A percentile compares a stretch with the other conserved stretches of the same genome.
Conservation (phyloP, 768 basidiomycete genomes). For the Lactarius trivialis region DNA sequence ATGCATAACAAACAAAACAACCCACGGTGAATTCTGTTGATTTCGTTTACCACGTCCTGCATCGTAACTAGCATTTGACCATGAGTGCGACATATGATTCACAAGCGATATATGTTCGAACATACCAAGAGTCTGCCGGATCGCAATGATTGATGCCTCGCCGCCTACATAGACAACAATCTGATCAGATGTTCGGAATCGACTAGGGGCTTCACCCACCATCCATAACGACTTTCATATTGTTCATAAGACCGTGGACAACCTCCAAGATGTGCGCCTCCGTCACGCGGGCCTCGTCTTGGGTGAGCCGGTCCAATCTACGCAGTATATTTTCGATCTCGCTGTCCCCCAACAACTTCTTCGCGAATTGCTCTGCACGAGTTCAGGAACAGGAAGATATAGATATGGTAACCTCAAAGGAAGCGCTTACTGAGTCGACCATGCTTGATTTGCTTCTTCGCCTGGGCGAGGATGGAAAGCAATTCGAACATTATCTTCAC, state of each 20-base stretch:
- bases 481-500: not conserved
- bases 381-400: not conserved
- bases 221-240: not conserved
- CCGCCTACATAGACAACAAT: not conserved
- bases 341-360: not conserved
- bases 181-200: not conserved
- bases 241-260: not conserved
- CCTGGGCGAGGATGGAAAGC: not conserved
- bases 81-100: no score
- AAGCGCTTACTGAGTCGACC: not conserved
- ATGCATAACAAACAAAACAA: not conserved
- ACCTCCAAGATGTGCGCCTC: not conserved
- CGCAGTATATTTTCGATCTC: not conserved
- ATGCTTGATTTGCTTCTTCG: not conserved
- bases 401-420: not conserved
- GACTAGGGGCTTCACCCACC: not conserved
- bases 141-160: not conserved
- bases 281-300: not conserved
- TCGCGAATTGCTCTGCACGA: not conserved
- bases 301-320: not conserved
- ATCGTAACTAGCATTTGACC: not conserved
- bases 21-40: not conserved
- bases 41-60: not conserved
- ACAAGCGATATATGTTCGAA: no score
- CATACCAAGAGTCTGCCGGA: not conserved